Conservation (phyloP, 495 filamentous ascomycete genomes). For the Pyrenula massariospora region DNA sequence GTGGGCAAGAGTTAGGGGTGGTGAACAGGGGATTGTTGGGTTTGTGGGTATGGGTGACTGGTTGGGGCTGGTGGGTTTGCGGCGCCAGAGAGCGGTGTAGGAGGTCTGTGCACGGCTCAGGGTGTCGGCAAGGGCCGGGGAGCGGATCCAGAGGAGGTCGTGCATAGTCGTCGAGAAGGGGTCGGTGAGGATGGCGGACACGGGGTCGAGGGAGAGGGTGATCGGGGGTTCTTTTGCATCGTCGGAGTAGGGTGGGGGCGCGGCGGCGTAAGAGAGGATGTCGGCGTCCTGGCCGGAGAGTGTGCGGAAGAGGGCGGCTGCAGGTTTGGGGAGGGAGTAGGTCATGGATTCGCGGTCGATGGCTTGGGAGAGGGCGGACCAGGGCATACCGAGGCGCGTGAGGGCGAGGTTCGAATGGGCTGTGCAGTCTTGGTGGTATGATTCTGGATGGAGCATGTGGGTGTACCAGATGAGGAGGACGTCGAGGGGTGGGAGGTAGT, state of each 20-base stretch:
- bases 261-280: background rate
- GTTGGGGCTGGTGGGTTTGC: background rate
- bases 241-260: background rate
- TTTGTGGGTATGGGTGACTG: too few species aligned
- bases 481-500: background rate
- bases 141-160: slow-evolving; percentile 17
- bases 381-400: background rate
- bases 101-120: slow-evolving; percentile 8
- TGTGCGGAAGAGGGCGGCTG: background rate
- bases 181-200: background rate
- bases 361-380: background rate
- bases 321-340: background rate
- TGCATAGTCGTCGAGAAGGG: slow-evolving; percentile 18
- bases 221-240: background rate
- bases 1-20: background rate
- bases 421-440: background rate
- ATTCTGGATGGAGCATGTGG: background rate
- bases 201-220: background rate
- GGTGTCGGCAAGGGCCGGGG: slow-evolving; percentile 16
- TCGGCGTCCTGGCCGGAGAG: background rate
- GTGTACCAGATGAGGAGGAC: background rate
- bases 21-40: background rate
- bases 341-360: background rate
- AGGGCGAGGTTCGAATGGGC: background rate
- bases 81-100: slow-evolving; percentile 15